Conservation (phyloP, 345 rosid genomes). For the Jatropha curcas region DNA sequence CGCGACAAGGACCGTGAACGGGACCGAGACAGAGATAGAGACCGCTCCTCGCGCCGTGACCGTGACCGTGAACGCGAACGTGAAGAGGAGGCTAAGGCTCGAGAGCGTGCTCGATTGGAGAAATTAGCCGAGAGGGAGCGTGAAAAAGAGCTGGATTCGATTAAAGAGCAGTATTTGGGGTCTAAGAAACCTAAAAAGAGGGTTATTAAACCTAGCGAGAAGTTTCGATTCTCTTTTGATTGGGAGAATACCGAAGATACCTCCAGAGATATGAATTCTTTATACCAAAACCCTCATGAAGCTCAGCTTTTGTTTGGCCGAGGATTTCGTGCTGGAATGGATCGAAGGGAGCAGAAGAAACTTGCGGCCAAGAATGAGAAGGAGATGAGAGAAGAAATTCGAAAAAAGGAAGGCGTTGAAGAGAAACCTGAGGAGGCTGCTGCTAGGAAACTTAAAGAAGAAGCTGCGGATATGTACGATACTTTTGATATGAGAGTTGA, state of each 20-base stretch:
- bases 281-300: conserved; percentile 94
- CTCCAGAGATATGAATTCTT: conserved; percentile 75
- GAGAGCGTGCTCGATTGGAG: conserved; percentile 71
- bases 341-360: conserved; percentile 93
- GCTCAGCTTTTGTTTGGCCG: conserved; percentile 89
- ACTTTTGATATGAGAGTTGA: conserved; percentile 92
- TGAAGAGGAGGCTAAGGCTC: conserved; percentile 56
- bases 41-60: conserved; percentile 18
- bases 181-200: conserved; percentile 94
- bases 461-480: conserved; percentile 85
- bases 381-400: conserved; percentile 81
- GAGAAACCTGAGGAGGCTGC: conserved; percentile 92
- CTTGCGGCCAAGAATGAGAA: conserved; percentile 91
- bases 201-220: conserved; percentile 88
- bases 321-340: conserved; percentile 96
- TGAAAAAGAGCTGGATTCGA: conserved; percentile 78
- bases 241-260: conserved; percentile 97
- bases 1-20: conserved; percentile 36
- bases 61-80: conserved; percentile 60
- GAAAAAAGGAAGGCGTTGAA: conserved; percentile 72
- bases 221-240: conserved; percentile 90
- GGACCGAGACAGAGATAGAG: conserved; percentile 50
- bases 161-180: conserved; percentile 87
- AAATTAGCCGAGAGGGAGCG: conserved; percentile 73
- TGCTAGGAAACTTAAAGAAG: conserved; percentile 67